These are phyloP conservation scores for Rhexocercosporidium sp. DNA, from an alignment of 2,329 filamentous ascomycete species.

Conservation along the genomic window DNA sequence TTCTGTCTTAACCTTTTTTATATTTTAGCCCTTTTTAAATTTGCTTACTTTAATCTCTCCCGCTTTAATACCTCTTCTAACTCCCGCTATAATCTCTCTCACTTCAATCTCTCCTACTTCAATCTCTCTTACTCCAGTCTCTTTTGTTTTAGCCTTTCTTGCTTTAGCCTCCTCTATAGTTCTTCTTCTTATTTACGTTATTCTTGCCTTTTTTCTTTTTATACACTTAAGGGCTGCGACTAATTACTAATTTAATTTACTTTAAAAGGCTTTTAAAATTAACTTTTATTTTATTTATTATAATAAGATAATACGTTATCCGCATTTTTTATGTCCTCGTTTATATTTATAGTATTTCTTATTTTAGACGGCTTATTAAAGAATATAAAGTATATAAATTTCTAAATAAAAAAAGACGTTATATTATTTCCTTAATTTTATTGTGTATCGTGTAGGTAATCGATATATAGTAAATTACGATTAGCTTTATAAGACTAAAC, in stretches of 20 bases:
- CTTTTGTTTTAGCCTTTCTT: background rate
- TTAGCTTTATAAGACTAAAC: background rate
- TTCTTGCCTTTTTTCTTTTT: constrained; percentile 2
- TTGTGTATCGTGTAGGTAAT: background rate
- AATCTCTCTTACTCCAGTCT: background rate
- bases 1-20: background rate
- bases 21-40: background rate
- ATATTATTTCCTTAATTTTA: background rate
- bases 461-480: background rate
- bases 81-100: background rate
- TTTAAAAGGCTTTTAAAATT: background rate
- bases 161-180: background rate
- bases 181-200: background rate
- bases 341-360: background rate
- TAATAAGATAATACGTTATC: background rate
- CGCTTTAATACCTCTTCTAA: background rate
- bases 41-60: background rate
- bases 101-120: background rate
- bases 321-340: background rate
- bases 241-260: background rate
- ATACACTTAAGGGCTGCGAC: background rate
- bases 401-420: background rate
- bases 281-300: background rate
- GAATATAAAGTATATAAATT: background rate
- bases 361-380: background rate